Evolutionary conservation across 2,329 filamentous ascomycete species (phyloP), one percentile per base, ranked within the genome.

Genomic region (Nemania serpens): DNA sequence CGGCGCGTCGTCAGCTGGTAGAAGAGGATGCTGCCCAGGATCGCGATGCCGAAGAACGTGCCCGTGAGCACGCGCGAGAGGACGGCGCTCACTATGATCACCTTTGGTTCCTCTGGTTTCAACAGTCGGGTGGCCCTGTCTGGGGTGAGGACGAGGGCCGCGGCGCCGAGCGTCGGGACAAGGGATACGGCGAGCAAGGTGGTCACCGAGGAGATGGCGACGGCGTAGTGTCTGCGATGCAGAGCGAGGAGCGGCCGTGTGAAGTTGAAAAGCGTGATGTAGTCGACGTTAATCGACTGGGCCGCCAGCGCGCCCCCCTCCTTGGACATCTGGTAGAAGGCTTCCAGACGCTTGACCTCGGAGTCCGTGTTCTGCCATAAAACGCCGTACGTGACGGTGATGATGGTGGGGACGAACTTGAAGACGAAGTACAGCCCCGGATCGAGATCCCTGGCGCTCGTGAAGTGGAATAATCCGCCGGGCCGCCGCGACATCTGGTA

Each of bases 271-370:
- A 85, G 82, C 5, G 88, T 91, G 46, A 90, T 81, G 61, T 92
- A 92, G 72, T 91, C 88, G 62, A 90, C 88, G 64, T 91, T 91
- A 69, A 92, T 83, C 0, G 87, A 90, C 70, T 86, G 83, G 41
- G 82, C 83, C 0, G 87, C 87, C 18, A 87, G 74, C 1, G 87
- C 85, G 13, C 87, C 87, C 2, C 79, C 80, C 2, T 81, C 77
- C 63, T 81, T 84, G 2, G 86, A 88, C 51, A 90, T 77, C 70
- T 89, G 87, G 65, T 88, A 87, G 67, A 84, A 89, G 0, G 87
- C 83, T 70, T 90, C 87, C 29, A 89, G 74, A n/a, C 87, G 81
- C 69, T 84, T 85, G 2, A 89, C 85, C 66, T 89, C 86, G 61
- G 87, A 86, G 72, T 88, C 86, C 39, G 83, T 84, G 12, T 87